phyloP scores from a whole-genome alignment of 176 grass and related monocot genomes.

The Eleusine coracana region DNA sequence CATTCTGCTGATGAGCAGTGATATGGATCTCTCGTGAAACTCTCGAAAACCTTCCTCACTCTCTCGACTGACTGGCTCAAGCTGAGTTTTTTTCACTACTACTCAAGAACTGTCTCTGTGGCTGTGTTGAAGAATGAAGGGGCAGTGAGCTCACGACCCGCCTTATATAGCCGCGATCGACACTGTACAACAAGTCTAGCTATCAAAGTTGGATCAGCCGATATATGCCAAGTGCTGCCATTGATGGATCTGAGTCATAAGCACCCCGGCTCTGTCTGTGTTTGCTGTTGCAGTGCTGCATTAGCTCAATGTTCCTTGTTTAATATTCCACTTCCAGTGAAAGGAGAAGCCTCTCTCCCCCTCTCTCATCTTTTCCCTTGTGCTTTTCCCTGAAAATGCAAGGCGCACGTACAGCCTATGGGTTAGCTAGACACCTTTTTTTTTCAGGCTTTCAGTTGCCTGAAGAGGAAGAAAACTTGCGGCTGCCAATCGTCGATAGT shows the following conservation, averaged over 20 bases:
- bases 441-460: not conserved
- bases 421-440: not conserved
- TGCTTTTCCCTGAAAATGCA: constrained; percentile 16
- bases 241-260: constrained; percentile 57
- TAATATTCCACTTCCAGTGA: constrained; percentile 59
- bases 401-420: constrained; percentile 2
- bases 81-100: not conserved
- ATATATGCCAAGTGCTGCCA: constrained; percentile 44
- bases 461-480: constrained; percentile 17
- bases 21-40: not conserved
- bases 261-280: constrained; percentile 33
- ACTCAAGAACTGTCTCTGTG: not conserved
- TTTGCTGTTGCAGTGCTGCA: constrained; percentile 7
- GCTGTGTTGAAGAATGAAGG: constrained; percentile 52
- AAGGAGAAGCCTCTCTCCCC: constrained; percentile 7
- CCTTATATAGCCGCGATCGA: constrained; percentile 57
- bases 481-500: constrained; percentile 12
- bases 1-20: constrained; percentile 32
- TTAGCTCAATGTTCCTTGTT: constrained; percentile 46
- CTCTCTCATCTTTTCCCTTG: not conserved
- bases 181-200: not conserved
- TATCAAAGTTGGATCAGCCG: constrained; percentile 35
- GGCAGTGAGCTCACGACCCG: constrained; percentile 37
- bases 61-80: not conserved
- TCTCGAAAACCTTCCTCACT: not conserved